A percentile compares a stretch with the other conserved stretches of the same genome.
Evolutionary conservation across 2,329 filamentous ascomycete genomes (phyloP).

Genomic region (Colletotrichum ledebouriae): DNA sequence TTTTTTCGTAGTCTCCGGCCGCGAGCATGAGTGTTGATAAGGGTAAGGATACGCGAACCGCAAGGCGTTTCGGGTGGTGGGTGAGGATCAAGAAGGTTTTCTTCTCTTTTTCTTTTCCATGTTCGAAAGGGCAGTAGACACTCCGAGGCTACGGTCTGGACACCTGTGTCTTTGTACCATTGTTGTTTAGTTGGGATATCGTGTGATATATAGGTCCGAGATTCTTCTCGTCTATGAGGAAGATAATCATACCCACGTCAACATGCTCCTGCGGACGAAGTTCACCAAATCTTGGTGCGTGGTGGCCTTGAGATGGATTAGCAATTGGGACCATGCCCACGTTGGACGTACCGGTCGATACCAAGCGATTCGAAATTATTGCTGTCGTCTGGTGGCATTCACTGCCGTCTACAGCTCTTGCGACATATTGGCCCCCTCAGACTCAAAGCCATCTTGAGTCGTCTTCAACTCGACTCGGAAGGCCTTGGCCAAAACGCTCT

Average conservation of each 20-base stretch:
- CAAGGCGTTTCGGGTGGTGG: conserved; percentile 32
- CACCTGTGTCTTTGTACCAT: conserved; percentile 6
- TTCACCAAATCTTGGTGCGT: no score
- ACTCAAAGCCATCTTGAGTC: neutral
- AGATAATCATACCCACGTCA: conserved; percentile 26
- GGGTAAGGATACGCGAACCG: conserved; percentile 20
- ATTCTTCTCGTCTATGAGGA: conserved; percentile 12
- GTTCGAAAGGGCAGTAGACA: conserved; percentile 27
- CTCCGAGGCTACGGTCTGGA: conserved; percentile 29
- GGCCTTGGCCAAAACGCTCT: conserved; percentile 28
- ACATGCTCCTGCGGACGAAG: neutral
- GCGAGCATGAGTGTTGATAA: conserved; percentile 20
- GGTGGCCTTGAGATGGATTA: no score
- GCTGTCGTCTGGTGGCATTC: no score
- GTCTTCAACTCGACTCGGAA: conserved; percentile 30
- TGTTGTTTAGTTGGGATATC: conserved; percentile 8
- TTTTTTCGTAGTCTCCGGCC: neutral
- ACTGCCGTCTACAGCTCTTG: neutral
- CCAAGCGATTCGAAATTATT: no score
- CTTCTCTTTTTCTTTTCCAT: conserved; percentile 1
- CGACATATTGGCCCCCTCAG: neutral
- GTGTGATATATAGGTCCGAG: conserved; percentile 14
- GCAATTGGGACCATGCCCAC: no score
- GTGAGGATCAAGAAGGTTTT: conserved; percentile 17
- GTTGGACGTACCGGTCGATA: no score